These are phyloP conservation scores for Hysterium pulicare DNA, from an alignment of 2,329 filamentous ascomycete species.

Conservation along the genomic window DNA sequence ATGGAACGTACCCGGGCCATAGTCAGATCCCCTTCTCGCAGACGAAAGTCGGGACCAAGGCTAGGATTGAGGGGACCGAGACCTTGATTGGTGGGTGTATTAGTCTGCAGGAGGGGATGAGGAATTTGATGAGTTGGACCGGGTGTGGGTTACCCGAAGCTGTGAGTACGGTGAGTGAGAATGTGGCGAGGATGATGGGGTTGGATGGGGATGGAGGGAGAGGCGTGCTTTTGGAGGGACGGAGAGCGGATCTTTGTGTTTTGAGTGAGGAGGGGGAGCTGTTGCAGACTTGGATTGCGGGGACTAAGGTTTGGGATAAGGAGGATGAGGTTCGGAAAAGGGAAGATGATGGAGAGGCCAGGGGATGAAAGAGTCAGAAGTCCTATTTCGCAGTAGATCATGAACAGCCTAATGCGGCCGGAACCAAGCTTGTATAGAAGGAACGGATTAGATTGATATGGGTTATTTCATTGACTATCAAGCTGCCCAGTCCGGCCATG, in stretches of 20 bases:
- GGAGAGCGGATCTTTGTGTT: constrained; percentile 50
- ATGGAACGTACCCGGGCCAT: constrained; percentile 52
- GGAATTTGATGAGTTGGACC: constrained; percentile 47
- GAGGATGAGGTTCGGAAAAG: constrained; percentile 23
- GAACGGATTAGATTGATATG: too few species aligned
- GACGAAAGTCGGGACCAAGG: constrained; percentile 47
- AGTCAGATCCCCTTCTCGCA: constrained; percentile 51
- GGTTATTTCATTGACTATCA: too few species aligned
- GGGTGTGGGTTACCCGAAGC: constrained; percentile 48
- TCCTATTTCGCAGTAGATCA: too few species aligned
- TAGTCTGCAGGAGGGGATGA: constrained; percentile 49
- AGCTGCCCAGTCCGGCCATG: too few species aligned
- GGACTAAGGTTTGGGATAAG: constrained; percentile 46
- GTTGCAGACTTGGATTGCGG: constrained; percentile 51
- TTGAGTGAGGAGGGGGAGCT: constrained; percentile 46
- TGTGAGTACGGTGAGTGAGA: constrained; percentile 50
- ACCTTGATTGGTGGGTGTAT: constrained; percentile 55
- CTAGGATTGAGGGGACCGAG: constrained; percentile 51
- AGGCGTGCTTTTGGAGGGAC: constrained; percentile 41
- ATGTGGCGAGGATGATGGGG: constrained; percentile 50
- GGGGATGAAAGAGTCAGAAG: constrained; percentile 15
- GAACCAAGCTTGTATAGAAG: too few species aligned
- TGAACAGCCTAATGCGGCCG: too few species aligned
- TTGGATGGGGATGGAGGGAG: constrained; percentile 42
- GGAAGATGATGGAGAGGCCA: constrained; percentile 29